Conservation (phyloP, 805 yeast genomes). For the Kluyveromyces dobzhanskii region DNA sequence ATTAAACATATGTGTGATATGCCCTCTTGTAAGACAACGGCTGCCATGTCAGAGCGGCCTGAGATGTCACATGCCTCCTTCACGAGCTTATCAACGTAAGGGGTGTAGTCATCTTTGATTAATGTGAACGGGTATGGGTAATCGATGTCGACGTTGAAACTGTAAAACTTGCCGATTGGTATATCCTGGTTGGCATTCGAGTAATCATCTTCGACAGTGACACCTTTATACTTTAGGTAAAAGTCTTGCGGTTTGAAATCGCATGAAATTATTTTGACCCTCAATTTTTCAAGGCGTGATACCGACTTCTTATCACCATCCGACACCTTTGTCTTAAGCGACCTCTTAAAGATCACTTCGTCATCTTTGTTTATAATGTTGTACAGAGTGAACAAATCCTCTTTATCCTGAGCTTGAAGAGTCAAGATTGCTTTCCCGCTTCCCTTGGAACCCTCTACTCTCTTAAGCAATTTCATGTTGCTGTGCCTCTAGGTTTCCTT, state of each 20-base stretch:
- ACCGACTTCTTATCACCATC: conserved; percentile 65
- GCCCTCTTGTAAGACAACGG: conserved; percentile 89
- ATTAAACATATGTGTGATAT: conserved; percentile 86
- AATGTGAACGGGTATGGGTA: conserved; percentile 61
- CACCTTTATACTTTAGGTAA: conserved; percentile 71
- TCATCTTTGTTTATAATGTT: conserved; percentile 75
- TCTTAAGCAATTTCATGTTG: conserved; percentile 14
- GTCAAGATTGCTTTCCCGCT: conserved; percentile 32
- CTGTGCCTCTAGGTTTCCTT: too few relatives aligned
- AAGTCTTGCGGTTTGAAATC: conserved; percentile 78
- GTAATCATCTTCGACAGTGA: conserved; percentile 36
- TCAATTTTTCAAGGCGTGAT: conserved; percentile 51
- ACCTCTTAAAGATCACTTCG: conserved; percentile 59
- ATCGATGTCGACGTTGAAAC: conserved; percentile 71
- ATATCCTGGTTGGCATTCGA: conserved; percentile 60
- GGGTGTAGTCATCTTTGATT: conserved; percentile 74
- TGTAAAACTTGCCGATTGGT: conserved; percentile 79
- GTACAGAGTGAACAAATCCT: conserved; percentile 84
- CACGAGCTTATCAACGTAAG: conserved; percentile 52
- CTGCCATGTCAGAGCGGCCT: conserved; percentile 84
- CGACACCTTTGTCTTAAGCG: conserved; percentile 51
- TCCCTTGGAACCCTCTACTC: conserved; percentile 11
- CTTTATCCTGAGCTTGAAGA: conserved; percentile 76
- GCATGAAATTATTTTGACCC: conserved; percentile 52
- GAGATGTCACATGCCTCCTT: conserved; percentile 67